Base-by-base conservation (phyloP, 1,284 basidiomycete species). In the Laetiporus sulphureus region DNA sequence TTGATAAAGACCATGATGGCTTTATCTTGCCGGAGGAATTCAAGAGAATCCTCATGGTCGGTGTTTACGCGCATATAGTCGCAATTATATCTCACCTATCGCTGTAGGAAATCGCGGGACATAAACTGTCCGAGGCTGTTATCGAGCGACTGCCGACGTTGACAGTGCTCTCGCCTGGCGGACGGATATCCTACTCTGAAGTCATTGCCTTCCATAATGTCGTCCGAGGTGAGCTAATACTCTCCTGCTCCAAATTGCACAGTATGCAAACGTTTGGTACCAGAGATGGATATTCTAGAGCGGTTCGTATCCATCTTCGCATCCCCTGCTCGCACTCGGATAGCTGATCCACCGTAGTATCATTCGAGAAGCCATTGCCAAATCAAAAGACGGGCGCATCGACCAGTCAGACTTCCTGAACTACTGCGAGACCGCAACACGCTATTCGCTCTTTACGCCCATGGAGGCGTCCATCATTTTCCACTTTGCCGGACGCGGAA, bases 391-490 rank as follows among this genome's bases (percentile, higher is more conserved):
- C 56, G 92, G 93, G 5, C 83, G 91, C 36, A 94, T 97, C 66
- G 81, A 81, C 62, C 83, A 87, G 60, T 74, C 77, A 18, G 87
- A 90, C 61, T 90, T 90, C 64, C 69, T 90, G 39, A 81, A 89
- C 55, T 67, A 89, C 58, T 72, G 83, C 20, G 74, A 83, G 29
- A 73, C 78, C 35, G 79, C 67, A 50, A 90, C 92, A 51, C 85
- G 93, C 34, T 95, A 95, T 62, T 85, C 87, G 27, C 73, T 91
- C 40, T 95, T 96, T 62, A 94, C 91, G 1, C 93, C 93, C 2
- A 94, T 96, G 89, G 92, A 97, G 62, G 91, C 90, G 20, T 82
- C 83, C 43, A 95, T 96, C 56, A 83, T 96, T 55, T 97, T 95
- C 69, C 93, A 97, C 64, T 96, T 96, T 66, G 91, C 91, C 13